Base-by-base conservation (phyloP, 1,139 yeast species). In the Suhomyces guaymorum region DNA sequence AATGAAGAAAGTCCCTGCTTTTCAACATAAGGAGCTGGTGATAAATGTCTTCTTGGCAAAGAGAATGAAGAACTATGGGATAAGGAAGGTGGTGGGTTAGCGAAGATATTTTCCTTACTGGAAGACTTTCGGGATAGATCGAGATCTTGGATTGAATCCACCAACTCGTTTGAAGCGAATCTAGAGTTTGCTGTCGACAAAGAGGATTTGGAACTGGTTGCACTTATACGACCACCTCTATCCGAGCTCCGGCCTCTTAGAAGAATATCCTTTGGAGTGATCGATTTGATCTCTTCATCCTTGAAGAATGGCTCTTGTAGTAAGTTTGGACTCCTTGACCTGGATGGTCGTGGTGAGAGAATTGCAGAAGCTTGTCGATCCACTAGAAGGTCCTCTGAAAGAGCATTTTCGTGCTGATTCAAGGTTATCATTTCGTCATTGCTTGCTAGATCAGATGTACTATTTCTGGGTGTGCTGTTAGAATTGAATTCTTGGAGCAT, bases 21-120 rank as follows among this genome's bases (percentile, higher is more conserved):
- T 26, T 66, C 69, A 30, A 63, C 66, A 31, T 69, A 69, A 2
- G 74, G 73, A 0, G 69, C 73, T 0, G 85, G 84, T 0, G 83
- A 77, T 19, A 72, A 51, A 38, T 70, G 78, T 38, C 83, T 60
- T 39, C 78, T 62, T 2, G 83, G 82, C 2, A 82, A 72, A 9
- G 70, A 61, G 17, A 62, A 59, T 7, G 67, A 59, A 9, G 70
- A 59, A 40, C 58, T 62, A 41, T 59, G 58, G 14, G 60, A 57
- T 15, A 47, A 35, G 1, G 28, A 7, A 5, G 36, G 35, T 2
- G 37, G 32, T n/a, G 41, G 35, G 11, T 27, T 26, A 9, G 33
- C 16, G 7, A 28, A 33, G 15, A 37, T 15, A 43, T 48, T 4
- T 48, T 42, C 33, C 39, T 40, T 46, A 12, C 35, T 35, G 4